Conservation (phyloP, 208 protist genomes). For the Naegleria gruberi region DNA sequence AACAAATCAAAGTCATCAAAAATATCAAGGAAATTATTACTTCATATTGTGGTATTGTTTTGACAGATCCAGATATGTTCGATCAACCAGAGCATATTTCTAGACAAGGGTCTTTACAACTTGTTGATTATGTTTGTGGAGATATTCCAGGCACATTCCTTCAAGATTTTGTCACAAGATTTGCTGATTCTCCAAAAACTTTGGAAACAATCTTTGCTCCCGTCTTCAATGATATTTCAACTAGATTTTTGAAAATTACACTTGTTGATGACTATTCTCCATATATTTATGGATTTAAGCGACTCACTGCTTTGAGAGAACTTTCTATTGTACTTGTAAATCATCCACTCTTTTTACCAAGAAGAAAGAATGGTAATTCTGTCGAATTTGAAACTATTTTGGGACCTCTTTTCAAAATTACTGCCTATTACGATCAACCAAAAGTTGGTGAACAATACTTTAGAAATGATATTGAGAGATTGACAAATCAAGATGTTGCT, state of each 20-base stretch:
- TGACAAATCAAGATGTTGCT: not conserved
- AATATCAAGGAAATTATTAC: not conserved
- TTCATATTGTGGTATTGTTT: slow-evolving; percentile 2
- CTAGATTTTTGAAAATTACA: not conserved
- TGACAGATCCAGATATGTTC: not conserved
- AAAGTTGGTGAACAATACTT: slow-evolving; percentile 18
- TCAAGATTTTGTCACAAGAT: not conserved
- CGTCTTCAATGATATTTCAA: not conserved
- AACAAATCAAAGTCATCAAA: not conserved
- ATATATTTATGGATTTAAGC: not conserved
- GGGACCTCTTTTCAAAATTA: slow-evolving; percentile 14
- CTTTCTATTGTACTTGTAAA: not conserved
- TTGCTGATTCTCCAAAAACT: not conserved
- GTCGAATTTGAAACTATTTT: slow-evolving; percentile 7
- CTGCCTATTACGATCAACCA: slow-evolving; percentile 2
- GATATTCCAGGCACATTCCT: not conserved
- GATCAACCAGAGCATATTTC: too few relatives aligned
- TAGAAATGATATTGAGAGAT: not conserved
- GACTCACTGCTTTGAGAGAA: not conserved
- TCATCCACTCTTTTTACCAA: not conserved
- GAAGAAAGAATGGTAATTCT: not conserved
- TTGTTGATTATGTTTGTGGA: not conserved
- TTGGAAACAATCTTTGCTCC: not conserved
- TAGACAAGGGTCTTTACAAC: not conserved
- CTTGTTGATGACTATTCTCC: not conserved